Percentiles rank a stretch among this genome's conserved stretches.
phyloP scores from a whole-genome alignment of 192 early-diverging fungal genomes.

The Rhizoclosmatium sp. region DNA sequence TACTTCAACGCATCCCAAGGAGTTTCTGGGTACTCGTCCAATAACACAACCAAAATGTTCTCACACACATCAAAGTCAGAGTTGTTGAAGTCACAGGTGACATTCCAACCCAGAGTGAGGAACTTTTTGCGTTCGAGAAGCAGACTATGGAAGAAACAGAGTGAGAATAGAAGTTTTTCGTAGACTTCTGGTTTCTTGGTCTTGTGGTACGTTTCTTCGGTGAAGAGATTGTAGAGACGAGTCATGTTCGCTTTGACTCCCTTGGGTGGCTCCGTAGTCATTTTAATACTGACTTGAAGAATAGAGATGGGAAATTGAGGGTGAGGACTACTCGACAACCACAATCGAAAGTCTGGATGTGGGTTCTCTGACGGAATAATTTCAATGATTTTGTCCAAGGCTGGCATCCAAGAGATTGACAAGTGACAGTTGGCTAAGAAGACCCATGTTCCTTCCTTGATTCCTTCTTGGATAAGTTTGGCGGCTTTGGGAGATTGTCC shows the following conservation, averaged over 20 bases:
- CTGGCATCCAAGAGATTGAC: conserved; percentile 71
- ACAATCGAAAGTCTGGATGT: conserved; percentile 65
- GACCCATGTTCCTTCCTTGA: conserved; percentile 70
- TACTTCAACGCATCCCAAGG: conserved; percentile 74
- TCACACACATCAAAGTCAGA: conserved; percentile 73
- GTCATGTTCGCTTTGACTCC: conserved; percentile 65
- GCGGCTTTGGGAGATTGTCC: conserved; percentile 71
- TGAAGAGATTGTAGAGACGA: conserved; percentile 56
- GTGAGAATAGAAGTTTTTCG: conserved; percentile 62
- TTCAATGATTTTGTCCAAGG: conserved; percentile 68
- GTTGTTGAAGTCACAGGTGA: conserved; percentile 68
- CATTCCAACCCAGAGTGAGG: conserved; percentile 70
- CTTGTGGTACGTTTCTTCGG: conserved; percentile 56
- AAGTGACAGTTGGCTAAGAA: conserved; percentile 73
- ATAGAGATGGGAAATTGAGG: conserved; percentile 73
- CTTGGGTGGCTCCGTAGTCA: conserved; percentile 72
- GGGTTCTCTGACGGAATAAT: conserved; percentile 58
- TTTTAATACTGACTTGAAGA: conserved; percentile 64
- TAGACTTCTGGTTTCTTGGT: conserved; percentile 59
- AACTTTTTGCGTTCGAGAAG: conserved; percentile 71
- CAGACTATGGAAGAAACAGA: conserved; percentile 68
- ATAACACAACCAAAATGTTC: conserved; percentile 60
- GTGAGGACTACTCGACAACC: conserved; percentile 70
- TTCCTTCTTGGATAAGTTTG: conserved; percentile 64
- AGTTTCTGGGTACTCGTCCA: conserved; percentile 65